These are phyloP conservation scores for Fusarium brevicatenulatum DNA, from an alignment of 2,329 filamentous ascomycete species.

Conservation along the genomic window DNA sequence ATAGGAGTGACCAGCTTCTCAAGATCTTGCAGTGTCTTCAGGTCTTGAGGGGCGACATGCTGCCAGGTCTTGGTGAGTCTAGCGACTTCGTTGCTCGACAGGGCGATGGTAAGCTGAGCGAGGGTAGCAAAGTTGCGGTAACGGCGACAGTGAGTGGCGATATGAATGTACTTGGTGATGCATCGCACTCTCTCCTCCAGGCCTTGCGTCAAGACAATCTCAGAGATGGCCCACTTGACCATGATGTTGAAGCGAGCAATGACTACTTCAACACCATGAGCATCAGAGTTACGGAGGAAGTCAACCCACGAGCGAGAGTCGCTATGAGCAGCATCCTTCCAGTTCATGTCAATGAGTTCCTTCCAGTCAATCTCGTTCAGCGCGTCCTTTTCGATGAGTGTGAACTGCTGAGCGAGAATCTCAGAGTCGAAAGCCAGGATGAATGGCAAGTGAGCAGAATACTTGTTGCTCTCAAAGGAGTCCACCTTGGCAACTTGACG, in stretches of 20 bases:
- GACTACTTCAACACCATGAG: constrained; percentile 82
- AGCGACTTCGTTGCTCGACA: constrained; percentile 77
- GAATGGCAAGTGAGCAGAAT: constrained; percentile 76
- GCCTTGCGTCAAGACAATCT: constrained; percentile 78
- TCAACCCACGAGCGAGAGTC: constrained; percentile 82
- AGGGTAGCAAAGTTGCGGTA: constrained; percentile 87
- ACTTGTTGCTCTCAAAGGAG: constrained; percentile 49
- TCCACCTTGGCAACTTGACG: constrained; percentile 49
- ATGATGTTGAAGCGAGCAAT: constrained; percentile 89
- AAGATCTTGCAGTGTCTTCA: constrained; percentile 73
- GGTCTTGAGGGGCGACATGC: constrained; percentile 72
- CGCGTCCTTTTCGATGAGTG: constrained; percentile 86
- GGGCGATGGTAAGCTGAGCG: constrained; percentile 81
- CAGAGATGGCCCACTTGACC: constrained; percentile 86
- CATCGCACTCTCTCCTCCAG: constrained; percentile 78
- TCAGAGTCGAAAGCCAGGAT: constrained; percentile 84
- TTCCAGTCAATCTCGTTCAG: constrained; percentile 90
- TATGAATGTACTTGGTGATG: constrained; percentile 84
- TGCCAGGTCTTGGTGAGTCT: constrained; percentile 77
- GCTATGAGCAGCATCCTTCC: constrained; percentile 75
- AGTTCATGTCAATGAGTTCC: constrained; percentile 83
- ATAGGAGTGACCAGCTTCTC: constrained; percentile 80
- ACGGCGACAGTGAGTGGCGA: constrained; percentile 77
- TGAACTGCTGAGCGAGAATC: constrained; percentile 83
- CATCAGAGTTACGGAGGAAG: constrained; percentile 77